Percentiles rank a stretch among this genome's conserved stretches.
Evolutionary conservation across 805 yeast genomes (phyloP).

Genomic region (Limtongozyma cylindracea): DNA sequence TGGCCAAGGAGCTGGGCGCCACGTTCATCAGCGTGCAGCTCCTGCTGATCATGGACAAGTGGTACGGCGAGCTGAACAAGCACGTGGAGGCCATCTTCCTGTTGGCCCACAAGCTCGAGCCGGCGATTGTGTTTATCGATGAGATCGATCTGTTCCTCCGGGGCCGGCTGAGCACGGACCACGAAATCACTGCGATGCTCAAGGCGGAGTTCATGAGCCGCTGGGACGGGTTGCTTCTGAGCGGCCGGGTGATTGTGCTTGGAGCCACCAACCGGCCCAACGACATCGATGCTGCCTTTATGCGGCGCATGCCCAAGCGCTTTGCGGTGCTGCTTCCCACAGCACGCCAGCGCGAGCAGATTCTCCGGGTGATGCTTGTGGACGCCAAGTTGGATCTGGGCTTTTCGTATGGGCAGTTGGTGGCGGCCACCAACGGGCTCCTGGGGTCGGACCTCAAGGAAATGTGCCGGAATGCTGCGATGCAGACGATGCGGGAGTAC

Average conservation of each 20-base stretch:
- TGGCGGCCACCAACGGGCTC: constrained; percentile 32
- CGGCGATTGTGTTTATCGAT: constrained; percentile 87
- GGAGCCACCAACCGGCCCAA: constrained; percentile 90
- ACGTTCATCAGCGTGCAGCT: constrained; percentile 75
- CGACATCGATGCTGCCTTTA: constrained; percentile 80
- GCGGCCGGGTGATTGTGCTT: constrained; percentile 63
- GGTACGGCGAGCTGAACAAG: constrained; percentile 94
- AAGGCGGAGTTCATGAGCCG: constrained; percentile 95
- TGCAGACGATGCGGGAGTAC: constrained; percentile 70
- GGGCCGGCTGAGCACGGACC: constrained; percentile 65
- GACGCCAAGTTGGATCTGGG: constrained; percentile 34
- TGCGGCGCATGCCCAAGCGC: constrained; percentile 81
- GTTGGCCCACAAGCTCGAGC: constrained; percentile 70
- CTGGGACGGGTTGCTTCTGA: constrained; percentile 77
- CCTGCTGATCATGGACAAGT: constrained; percentile 89
- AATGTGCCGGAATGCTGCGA: constrained; percentile 80
- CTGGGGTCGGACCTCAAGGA: constrained; percentile 89
- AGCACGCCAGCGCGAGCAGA: constrained; percentile 37
- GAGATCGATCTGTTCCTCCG: constrained; percentile 89
- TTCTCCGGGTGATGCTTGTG: constrained; percentile 39
- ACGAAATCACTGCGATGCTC: constrained; percentile 83
- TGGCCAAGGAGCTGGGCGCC: constrained; percentile 81
- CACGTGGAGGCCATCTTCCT: constrained; percentile 84
- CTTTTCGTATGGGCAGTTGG: constrained; percentile 38
- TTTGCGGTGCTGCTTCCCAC: constrained; percentile 61